Base-by-base conservation (phyloP, 192 early-diverging fungal species). In the Dissophora globulifera region DNA sequence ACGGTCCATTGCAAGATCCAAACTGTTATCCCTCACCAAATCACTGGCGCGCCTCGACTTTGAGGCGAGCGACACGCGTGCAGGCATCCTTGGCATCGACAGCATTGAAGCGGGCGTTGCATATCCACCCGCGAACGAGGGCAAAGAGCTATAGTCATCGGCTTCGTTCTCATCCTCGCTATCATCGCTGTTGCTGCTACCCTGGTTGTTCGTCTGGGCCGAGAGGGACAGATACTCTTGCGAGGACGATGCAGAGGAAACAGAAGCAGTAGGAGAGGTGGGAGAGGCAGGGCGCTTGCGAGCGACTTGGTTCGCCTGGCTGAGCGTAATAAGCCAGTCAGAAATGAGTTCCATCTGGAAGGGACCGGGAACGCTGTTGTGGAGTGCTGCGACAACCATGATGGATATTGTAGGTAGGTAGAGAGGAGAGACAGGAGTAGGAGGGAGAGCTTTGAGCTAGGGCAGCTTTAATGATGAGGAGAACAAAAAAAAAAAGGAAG, bases 21-120 rank as follows among this genome's bases (percentile, higher is more conserved):
- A 26, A 10, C 2, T 16, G n/a, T 25, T 20, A 50, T 54, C 52
- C 19, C 52, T 33, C 2, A 54, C 33, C n/a, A 54, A 54, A 1
- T 54, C 52, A 3, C n/a, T 19, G 22, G 52, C 6, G 10, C 33
- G 33, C 13, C 29, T 52, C 22, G 52, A 54, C 16, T 31, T n/a
- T 33, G 19, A n/a, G n/a, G n/a, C 20, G 5, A 54, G 52, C 2
- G 52, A 38, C 1, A 33, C 52, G 8, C 52, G 52, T 16, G 52
- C 52, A 3, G 52, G 52, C 52, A 54, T 54, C 19, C 10, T 33
- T 23, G 52, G 52, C 22, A 54, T 45, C 35, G 35, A 38, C 35
- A 38, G 13, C 6, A 38, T 38, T 38, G 35, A 38, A 38, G 35
- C 35, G 7, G 35, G 13, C 6, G 35, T 13, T 38, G 35, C 35